phyloP scores from a whole-genome alignment of 805 yeast species.

The Candida qinlingensis region DNA sequence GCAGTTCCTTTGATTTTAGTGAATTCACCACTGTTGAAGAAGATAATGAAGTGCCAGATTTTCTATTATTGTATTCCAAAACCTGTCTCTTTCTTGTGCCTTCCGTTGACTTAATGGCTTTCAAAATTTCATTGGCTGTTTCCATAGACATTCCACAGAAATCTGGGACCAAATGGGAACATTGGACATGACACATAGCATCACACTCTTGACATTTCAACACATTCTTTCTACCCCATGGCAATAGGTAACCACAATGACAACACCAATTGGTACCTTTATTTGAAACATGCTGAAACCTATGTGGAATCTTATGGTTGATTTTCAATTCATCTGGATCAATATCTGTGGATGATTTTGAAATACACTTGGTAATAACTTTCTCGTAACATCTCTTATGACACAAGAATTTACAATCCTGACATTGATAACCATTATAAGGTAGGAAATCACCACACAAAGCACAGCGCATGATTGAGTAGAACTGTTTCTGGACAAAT shows the following conservation, averaged over 20 bases:
- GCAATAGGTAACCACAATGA: conserved; percentile 95
- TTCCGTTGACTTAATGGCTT: conserved; percentile 74
- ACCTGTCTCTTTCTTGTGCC: conserved; percentile 27
- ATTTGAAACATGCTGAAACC: conserved; percentile 88
- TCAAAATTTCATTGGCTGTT: conserved; percentile 84
- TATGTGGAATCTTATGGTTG: conserved; percentile 95
- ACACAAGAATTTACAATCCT: conserved; percentile 75
- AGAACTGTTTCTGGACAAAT: conserved; percentile 91
- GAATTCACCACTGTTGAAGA: conserved; percentile 9
- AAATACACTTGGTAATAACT: conserved; percentile 79
- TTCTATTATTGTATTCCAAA: conserved; percentile 11
- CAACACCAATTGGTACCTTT: conserved; percentile 99
- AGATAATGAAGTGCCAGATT: conserved; percentile 11
- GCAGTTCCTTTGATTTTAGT: not conserved
- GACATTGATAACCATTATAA: conserved; percentile 82
- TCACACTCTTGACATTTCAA: conserved; percentile 93
- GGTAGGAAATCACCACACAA: conserved; percentile 93
- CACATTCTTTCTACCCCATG: conserved; percentile 91
- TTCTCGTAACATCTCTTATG: conserved; percentile 77
- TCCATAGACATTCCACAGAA: conserved; percentile 99
- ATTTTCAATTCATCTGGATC: conserved; percentile 74
- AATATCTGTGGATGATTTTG: conserved; percentile 63
- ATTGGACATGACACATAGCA: conserved; percentile 86
- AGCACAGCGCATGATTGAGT: conserved; percentile 96
- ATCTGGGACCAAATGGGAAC: conserved; percentile 94